These are phyloP conservation scores for Nadsonia commutata DNA, from an alignment of 1,139 yeast genomes.

Conservation along the genomic window DNA sequence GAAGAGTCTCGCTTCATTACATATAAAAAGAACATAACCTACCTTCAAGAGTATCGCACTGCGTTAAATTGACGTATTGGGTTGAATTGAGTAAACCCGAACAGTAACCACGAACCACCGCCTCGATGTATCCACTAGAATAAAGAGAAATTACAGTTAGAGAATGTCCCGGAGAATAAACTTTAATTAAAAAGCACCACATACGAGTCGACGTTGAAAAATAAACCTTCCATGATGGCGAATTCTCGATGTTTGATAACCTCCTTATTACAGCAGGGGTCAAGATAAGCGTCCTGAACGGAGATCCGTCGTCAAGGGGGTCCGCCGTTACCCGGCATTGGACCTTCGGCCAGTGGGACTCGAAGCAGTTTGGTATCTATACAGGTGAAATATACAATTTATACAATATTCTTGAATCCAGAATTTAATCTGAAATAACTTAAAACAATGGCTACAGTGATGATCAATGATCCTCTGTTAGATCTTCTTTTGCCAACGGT, in stretches of 20 bases:
- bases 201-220: constrained; percentile 62
- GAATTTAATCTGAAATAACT: too few species aligned
- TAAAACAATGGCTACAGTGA: too few species aligned
- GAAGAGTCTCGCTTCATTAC: too few species aligned
- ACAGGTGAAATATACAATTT: too few species aligned
- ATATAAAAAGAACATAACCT: constrained; percentile 6
- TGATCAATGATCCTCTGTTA: constrained; percentile 14
- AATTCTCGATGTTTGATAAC: background rate
- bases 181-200: constrained; percentile 9
- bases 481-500: constrained; percentile 14
- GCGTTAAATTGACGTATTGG: constrained; percentile 85
- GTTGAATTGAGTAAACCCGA: constrained; percentile 62
- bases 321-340: too few species aligned
- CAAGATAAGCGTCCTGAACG: too few species aligned
- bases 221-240: constrained; percentile 62
- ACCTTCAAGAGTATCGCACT: constrained; percentile 78
- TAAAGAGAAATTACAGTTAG: background rate
- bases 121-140: constrained; percentile 72
- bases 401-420: too few species aligned
- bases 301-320: too few species aligned
- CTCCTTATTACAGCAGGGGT: too few species aligned
- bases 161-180: background rate
- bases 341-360: too few species aligned
- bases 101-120: constrained; percentile 85
- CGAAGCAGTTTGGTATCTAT: too few species aligned